Evolutionary conservation across 768 basidiomycete species (phyloP), one percentile per base, ranked within the genome.

Genomic region (Hemileccinum impolitum): DNA sequence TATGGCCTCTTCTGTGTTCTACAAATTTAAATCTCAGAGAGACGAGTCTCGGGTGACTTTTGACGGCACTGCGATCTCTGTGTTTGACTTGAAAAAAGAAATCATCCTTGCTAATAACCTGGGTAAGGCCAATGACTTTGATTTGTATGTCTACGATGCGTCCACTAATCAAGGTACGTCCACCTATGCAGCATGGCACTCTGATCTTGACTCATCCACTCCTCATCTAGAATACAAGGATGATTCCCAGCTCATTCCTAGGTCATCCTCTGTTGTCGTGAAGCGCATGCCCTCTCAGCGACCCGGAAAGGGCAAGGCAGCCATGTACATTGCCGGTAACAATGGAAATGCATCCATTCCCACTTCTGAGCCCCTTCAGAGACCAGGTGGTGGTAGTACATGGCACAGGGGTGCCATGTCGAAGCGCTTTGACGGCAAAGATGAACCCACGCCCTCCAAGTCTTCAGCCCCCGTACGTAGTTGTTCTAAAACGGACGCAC

Each of bases 71-170:
- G 92, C 93, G 55, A 98, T 99, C 65, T 94, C 94, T 64, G 93
- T 98, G 60, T 98, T 97, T 77, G 96, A 99, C 72, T 77, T 99
- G 71, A 99, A 99, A 75, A 90, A 87, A 77, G 96, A 98, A 73
- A 91, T 99, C 66, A 95, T 99, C 63, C 75, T 95, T 63, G 89
- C 89, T 66, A 97, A 97, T 67, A 93, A 87, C 67, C 84, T 99
- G 72, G 87, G 87, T 74, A 94, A 93, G 77, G 93, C 91, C 50
- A 92, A 87, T 65, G 96, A 99, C 66, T 97, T 98, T 75, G 96
- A 99, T 72, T 79, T 99, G 21, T 81, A 82, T 45, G 76, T 98
- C 34, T 87, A 84, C 66, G 94, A 97, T 63, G 72, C 82, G 40
- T 82, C 86, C 31, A 84, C 88, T 8, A 87, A 89, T 52, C 91